Conservation (phyloP, 2,329 filamentous ascomycete species). For the Thyridium curvatum region DNA sequence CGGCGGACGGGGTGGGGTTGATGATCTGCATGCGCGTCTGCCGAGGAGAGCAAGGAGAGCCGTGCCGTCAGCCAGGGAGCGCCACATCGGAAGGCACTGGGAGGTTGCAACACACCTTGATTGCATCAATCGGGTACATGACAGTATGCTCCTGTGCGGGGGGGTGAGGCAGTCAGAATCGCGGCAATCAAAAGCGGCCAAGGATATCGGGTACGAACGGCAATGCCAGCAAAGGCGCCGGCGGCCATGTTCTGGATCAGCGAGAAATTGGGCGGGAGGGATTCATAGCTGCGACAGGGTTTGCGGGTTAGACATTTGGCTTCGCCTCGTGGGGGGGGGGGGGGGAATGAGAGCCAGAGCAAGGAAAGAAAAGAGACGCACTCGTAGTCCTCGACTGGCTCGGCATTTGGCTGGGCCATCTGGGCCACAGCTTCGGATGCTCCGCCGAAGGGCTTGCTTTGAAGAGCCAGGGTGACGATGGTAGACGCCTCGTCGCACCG, state of each 20-base stretch:
- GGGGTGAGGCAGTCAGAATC: slow-evolving; percentile 4
- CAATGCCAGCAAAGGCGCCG: slow-evolving; percentile 93
- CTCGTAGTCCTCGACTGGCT: slow-evolving; percentile 61
- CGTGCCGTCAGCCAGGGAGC: slow-evolving; percentile 6
- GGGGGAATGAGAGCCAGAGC: neutral
- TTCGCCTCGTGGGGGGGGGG: too few species aligned
- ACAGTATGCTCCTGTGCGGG: slow-evolving; percentile 92
- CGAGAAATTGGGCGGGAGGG: slow-evolving; percentile 89
- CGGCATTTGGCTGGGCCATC: slow-evolving; percentile 63
- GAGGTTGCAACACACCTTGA: slow-evolving; percentile 64
- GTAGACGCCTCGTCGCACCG: too few species aligned
- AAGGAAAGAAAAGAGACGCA: slow-evolving; percentile 31
- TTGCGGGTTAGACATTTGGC: too few species aligned
- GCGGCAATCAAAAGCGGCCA: slow-evolving; percentile 7
- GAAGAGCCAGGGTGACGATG: slow-evolving; percentile 57
- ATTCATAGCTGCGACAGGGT: slow-evolving; percentile 64
- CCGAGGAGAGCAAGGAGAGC: slow-evolving; percentile 5
- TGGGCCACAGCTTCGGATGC: slow-evolving; percentile 61
- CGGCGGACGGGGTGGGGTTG: slow-evolving; percentile 71
- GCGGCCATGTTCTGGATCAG: slow-evolving; percentile 91
- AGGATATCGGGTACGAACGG: slow-evolving; percentile 48
- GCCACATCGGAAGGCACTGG: neutral
- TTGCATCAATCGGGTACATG: slow-evolving; percentile 97
- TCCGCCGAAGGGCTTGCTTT: slow-evolving; percentile 54
- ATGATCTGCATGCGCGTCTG: slow-evolving; percentile 98